phyloP scores from a whole-genome alignment of 768 basidiomycete genomes.

The Boletellus emodensis region DNA sequence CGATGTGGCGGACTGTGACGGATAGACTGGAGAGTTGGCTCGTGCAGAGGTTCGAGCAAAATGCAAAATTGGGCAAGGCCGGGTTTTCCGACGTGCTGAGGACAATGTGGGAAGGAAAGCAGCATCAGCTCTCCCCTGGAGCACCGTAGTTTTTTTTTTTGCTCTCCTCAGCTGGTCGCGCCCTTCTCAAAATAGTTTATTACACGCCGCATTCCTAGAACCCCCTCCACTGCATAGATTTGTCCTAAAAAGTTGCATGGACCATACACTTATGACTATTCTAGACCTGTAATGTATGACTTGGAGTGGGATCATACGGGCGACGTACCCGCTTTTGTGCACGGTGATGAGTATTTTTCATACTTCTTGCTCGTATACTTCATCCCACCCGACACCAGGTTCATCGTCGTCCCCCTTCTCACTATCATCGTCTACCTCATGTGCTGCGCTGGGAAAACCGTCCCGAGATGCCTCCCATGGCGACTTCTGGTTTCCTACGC shows the following conservation, averaged over 20 bases:
- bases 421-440: conserved; percentile 28
- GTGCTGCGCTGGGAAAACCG: not conserved
- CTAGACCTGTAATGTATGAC: conserved; percentile 21
- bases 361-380: conserved; percentile 73
- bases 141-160: conserved; percentile 22
- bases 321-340: not conserved
- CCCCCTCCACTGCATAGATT: conserved; percentile 17
- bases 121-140: conserved; percentile 37
- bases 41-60: conserved; percentile 85
- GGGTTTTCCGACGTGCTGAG: conserved; percentile 89
- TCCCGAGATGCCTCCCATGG: conserved; percentile 28
- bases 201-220: conserved; percentile 21
- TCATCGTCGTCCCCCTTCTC: conserved; percentile 39
- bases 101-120: conserved; percentile 71
- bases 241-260: conserved; percentile 20
- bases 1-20: conserved; percentile 76
- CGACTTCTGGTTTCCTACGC: conserved; percentile 29
- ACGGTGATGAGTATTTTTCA: conserved; percentile 1
- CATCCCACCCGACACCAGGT: conserved; percentile 38
- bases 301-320: conserved; percentile 4
- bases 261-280: conserved; percentile 29
- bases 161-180: conserved; percentile 5
- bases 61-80: conserved; percentile 83
- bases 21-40: conserved; percentile 84
- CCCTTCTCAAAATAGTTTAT: conserved; percentile 1